Evolutionary conservation across 2,329 filamentous ascomycete species (phyloP), one percentile per base, ranked within the genome.

Genomic region (Penicillium verrucosum): DNA sequence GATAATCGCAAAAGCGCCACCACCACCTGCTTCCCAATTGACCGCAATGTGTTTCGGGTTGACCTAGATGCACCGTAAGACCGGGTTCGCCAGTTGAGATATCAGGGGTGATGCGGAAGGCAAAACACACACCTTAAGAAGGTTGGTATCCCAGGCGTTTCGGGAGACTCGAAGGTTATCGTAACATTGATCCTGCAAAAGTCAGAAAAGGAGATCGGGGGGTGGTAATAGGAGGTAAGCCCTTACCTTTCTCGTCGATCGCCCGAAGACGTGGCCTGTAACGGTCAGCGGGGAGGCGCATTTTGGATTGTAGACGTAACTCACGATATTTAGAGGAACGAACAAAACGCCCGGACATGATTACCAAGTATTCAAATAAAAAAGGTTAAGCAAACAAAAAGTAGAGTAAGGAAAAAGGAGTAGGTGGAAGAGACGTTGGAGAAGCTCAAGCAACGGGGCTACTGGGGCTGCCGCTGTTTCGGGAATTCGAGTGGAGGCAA

Each of bases 141-240:
- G 81, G 80, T 99, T 99, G 70, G 92, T 97, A 77, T 99, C 94
- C 94, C 94, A 99, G 54, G 94, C 94, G 86, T 99, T 99, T 78
- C 89, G 90, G 72, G 92, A 97, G 77, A 99, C 91, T 74, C 91
- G 90, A 67, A 99, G 81, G 77, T 97, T 97, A 78, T 99, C 94
- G 80, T 97, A 99, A 82, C 92, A 97, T 84, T 90, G 90, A 76
- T 99, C 94, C 85, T 87, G 57, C 5, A 12, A 11, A n/a, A 23
- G 51, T 65, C 18, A 65, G 47, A 36, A 58, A 37, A 9, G 12
- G 27, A 30, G 21, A 48, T 21, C 25, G 43, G 42, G 27, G 23
- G 8, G 1, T 42, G 8, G 1, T 42, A 21, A 27, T 18, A 36
- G 7, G 51, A 52, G 37, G 30, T 42, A 44, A 44, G 42, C 54